Evolutionary conservation across 805 yeast genomes (phyloP), one percentile per base, ranked within the genome.

Genomic region (Candida krabiensis): DNA sequence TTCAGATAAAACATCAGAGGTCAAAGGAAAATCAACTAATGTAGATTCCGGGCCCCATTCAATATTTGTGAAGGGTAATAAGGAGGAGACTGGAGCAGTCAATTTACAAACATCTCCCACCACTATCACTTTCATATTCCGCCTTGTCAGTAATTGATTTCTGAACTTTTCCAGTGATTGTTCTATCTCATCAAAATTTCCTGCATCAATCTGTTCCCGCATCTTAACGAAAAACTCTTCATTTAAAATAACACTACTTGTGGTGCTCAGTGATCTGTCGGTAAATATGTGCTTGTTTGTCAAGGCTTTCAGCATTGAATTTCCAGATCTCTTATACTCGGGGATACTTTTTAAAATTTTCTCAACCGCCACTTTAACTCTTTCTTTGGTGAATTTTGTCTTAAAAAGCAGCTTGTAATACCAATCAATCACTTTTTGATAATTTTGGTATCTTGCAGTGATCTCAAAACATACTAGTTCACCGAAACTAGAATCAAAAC

Each of bases 401-500:
- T 77, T 72, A 58, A 77, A 80, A 50, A 89, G 62, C 14, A 85
- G 70, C 41, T 79, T 78, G 30, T 69, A 62, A 29, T 86, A 67
- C 98, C 98, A 93, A 17, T 78, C 74, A 27, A 90, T 79, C 1
- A 91, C 88, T 32, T 72, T 72, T 0, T 47, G 38, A 55, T 90
- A 93, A 41, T 88, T 80, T 7, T 66, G 69, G 8, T 69, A 67
- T 49, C 75, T 80, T 29, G 83, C 81, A 47, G 79, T 76, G 28
- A 90, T 67, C 38, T 69, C 75, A 9, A 89, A 68, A 40, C 74
- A 69, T 26, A 87, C 60, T 18, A 83, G 56, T 54, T 93, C 97
- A 12, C 78, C 77, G 52, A 82, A 80, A 42, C 72, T 74, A 28
- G 76, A 74, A 21, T 75, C 73, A 43, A 77, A 73, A 2, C 89